Evolutionary conservation across 75 land plant genomes (phyloP), one percentile per base, ranked within the genome.

Genomic region (Selaginella tamariscina): DNA sequence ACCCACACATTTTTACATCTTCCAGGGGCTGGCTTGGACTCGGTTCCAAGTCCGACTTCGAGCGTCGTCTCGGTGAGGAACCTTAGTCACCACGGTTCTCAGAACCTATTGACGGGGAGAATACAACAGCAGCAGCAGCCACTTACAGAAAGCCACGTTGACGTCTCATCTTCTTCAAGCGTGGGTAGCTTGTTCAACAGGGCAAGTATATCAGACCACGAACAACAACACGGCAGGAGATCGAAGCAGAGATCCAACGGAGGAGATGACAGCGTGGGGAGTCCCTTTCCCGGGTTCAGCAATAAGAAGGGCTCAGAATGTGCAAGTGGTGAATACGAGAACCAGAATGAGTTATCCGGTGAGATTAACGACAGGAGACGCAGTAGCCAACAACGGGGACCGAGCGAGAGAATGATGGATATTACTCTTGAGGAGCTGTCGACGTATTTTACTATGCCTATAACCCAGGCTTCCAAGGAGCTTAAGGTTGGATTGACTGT

Each of bases 401-500:
- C 67, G 8, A 31, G 2, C 0, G 73, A 44, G 15, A 1, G 67
- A 2, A 33, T 29, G 24, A 72, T 63, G 2, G 73, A 72, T n/a
- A 65, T 72, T 0, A 65, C 71, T 32, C 28, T 78, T 9, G 67
- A 68, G 23, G 84, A 84, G 67, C 80, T 84, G 0, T 49, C 71
- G 65, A 66, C 71, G 30, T 75, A 79, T 33, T 84, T 81, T 64
- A 30, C 65, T 32, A 55, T 84, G 54, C 84, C 87, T 1, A 84
- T 84, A 15, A 68, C 67, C 0, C 2, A 60, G 30, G 87, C 87
- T 0, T 80, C 87, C 0, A 84, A 79, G 66, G 75, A 81, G 66
- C 56, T 84, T 68, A 79, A 77, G 15, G 84, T 84, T 2, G 87
- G 87, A 1, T 60, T 81, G 30, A 84, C 87, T 0, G 76, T 77